Conservation (phyloP, 768 basidiomycete species). For the Lactarius indigo region DNA sequence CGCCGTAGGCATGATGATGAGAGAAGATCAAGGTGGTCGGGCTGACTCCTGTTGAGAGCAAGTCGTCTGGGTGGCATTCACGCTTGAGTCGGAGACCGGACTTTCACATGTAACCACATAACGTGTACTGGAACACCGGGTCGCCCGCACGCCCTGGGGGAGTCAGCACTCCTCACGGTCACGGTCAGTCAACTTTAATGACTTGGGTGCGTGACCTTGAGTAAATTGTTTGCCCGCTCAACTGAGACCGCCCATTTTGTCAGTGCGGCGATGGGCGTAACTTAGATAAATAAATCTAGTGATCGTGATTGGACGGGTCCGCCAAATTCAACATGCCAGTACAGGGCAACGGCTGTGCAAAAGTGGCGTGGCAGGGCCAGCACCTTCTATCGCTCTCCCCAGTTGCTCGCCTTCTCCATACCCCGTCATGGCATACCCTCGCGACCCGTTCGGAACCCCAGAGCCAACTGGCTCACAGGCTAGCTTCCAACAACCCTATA, state of each 20-base stretch:
- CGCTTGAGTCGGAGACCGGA: background rate
- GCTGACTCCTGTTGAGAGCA: background rate
- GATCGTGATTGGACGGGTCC: background rate
- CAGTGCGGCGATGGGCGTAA: background rate
- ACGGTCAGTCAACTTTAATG: too few species aligned
- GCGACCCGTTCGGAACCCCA: constrained; percentile 18
- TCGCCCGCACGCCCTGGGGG: too few species aligned
- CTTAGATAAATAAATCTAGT: background rate
- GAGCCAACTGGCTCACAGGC: background rate
- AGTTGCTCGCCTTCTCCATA: background rate
- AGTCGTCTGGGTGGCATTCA: background rate
- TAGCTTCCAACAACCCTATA: constrained; percentile 5
- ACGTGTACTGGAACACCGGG: too few species aligned
- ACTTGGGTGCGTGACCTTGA: too few species aligned
- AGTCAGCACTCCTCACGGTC: background rate
- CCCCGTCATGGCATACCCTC: background rate
- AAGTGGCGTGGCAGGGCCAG: background rate
- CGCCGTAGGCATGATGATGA: constrained; percentile 16
- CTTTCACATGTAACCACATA: background rate
- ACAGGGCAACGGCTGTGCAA: background rate
- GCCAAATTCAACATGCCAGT: background rate
- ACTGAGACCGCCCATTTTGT: background rate
- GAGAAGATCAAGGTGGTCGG: background rate
- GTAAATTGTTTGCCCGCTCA: background rate
- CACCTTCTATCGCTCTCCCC: background rate